phyloP scores from a whole-genome alignment of 2,329 filamentous ascomycete genomes.

The Blastomyces emzantsi region DNA sequence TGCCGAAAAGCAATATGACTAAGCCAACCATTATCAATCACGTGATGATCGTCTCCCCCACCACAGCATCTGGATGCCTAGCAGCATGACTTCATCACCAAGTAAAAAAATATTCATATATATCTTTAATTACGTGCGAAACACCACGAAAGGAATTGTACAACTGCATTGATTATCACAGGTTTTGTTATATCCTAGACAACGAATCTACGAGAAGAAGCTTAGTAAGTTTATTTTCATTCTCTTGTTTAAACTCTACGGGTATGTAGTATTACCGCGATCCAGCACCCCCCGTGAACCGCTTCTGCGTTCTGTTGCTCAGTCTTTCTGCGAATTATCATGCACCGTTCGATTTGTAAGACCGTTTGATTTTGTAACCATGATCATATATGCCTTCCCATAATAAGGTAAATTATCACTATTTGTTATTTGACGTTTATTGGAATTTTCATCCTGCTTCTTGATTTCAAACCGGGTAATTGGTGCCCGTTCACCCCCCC shows the following conservation, averaged over 20 bases:
- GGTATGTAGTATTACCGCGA: not conserved
- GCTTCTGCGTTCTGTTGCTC: not conserved
- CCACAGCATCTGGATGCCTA: not conserved
- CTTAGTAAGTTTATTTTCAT: not conserved
- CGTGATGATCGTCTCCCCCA: not conserved
- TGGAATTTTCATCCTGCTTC: not conserved
- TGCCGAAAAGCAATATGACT: not conserved
- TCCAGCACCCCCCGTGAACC: not conserved
- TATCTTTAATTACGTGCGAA: not conserved
- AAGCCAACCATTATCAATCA: not conserved
- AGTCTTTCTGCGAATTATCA: not conserved
- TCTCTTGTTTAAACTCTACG: not conserved
- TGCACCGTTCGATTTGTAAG: not conserved
- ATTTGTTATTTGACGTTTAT: not conserved
- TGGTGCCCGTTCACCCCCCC: too few species aligned
- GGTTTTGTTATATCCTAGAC: not conserved
- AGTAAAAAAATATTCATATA: not conserved
- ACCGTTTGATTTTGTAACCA: not conserved
- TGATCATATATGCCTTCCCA: not conserved
- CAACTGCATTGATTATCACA: not conserved
- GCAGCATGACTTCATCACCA: not conserved
- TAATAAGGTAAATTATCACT: not conserved
- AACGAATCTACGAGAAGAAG: not conserved
- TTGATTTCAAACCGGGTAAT: not conserved
- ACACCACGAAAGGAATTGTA: not conserved